Conservation (phyloP, 306 rosid genomes). For the Prinsepia uniflora region DNA sequence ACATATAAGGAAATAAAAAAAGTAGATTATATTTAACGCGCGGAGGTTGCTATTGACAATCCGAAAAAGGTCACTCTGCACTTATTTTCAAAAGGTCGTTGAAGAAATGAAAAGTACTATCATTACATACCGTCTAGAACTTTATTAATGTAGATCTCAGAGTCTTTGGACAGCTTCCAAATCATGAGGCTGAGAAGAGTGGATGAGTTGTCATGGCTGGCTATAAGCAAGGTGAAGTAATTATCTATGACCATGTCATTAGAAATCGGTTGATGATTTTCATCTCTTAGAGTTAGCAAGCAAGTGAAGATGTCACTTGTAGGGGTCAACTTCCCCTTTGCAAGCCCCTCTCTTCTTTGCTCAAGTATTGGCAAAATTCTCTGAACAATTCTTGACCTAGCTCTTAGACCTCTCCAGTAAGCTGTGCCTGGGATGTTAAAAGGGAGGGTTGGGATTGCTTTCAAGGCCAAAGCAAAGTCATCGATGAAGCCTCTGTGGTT, state of each 20-base stretch:
- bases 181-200: constrained; percentile 46
- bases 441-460: constrained; percentile 40
- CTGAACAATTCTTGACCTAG: constrained; percentile 40
- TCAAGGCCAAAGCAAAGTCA: constrained; percentile 31
- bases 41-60: no score
- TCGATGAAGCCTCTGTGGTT: constrained; percentile 32
- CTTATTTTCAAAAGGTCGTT: no score
- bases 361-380: constrained; percentile 34
- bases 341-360: constrained; percentile 32
- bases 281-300: constrained; percentile 46
- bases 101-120: not conserved
- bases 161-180: constrained; percentile 47
- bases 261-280: constrained; percentile 33
- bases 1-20: not conserved
- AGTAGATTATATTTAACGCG: not conserved
- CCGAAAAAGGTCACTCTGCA: no score
- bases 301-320: constrained; percentile 38
- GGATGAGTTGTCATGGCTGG: constrained; percentile 47
- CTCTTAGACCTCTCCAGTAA: constrained; percentile 42
- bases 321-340: constrained; percentile 34
- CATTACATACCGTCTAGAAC: constrained; percentile 37
- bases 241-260: constrained; percentile 40
- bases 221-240: constrained; percentile 37
- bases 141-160: constrained; percentile 39
- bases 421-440: constrained; percentile 41